These are phyloP conservation scores for Globisporangium parvum DNA, from an alignment of 352 stramenopile genomes.

Conservation along the genomic window DNA sequence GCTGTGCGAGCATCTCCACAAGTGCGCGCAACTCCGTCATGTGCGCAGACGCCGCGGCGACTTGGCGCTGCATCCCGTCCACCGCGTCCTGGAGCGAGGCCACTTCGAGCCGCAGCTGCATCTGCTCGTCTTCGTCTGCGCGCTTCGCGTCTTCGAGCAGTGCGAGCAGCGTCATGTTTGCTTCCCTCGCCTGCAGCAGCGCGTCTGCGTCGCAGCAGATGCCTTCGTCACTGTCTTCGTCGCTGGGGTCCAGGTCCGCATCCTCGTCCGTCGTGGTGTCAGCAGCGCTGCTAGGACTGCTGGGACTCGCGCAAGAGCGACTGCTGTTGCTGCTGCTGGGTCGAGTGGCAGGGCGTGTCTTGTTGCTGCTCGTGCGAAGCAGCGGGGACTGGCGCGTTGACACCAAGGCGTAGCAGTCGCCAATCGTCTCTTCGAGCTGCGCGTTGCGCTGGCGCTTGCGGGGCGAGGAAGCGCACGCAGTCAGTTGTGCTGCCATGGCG, in stretches of 20 bases:
- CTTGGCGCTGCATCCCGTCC: conserved; percentile 2
- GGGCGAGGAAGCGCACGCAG: too few species aligned
- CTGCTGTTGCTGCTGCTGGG: not conserved
- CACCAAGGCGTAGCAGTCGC: too few species aligned
- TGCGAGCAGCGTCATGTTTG: too few species aligned
- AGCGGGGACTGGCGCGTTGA: too few species aligned
- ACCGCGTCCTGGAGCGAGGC: not conserved
- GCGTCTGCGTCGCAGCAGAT: not conserved
- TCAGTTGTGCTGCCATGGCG: too few species aligned
- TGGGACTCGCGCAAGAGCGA: too few species aligned
- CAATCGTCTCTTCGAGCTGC: too few species aligned
- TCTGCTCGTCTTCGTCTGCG: not conserved
- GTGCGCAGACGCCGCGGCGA: not conserved
- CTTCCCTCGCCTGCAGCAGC: not conserved
- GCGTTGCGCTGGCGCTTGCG: too few species aligned
- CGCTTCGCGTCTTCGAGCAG: too few species aligned
- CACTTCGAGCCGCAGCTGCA: not conserved
- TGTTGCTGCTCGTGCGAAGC: too few species aligned
- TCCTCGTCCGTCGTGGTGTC: not conserved
- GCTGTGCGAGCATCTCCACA: not conserved
- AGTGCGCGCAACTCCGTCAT: not conserved
- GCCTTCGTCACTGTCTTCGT: not conserved
- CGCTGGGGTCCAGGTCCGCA: not conserved
- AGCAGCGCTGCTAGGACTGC: not conserved
- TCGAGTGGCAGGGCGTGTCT: not conserved